A percentile compares a stretch with the other conserved stretches of the same genome.
Conservation (phyloP, 257 asterid genomes). For the Solanum appendiculatum region DNA sequence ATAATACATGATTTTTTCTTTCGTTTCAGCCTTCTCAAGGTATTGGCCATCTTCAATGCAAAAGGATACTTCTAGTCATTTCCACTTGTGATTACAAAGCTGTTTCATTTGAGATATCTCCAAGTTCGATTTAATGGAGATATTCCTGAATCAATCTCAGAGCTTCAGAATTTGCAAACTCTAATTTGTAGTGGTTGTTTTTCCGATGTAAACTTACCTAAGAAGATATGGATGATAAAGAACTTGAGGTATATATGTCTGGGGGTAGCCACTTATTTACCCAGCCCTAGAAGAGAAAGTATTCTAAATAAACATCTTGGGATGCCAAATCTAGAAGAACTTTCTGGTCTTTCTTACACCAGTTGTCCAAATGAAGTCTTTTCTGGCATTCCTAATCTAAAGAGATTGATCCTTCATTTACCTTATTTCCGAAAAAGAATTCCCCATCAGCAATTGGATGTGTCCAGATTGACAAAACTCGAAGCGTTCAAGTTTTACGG, state of each 20-base stretch:
- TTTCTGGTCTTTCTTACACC: neutral
- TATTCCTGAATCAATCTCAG: neutral
- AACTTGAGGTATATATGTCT: neutral
- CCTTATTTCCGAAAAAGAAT: too few relatives aligned
- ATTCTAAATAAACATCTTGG: neutral
- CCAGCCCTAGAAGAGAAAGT: neutral
- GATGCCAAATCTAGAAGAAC: neutral
- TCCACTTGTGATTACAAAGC: neutral
- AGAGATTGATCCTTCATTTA: neutral
- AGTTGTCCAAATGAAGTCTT: neutral
- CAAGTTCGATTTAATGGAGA: neutral
- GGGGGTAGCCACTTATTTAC: neutral
- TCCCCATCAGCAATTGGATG: too few relatives aligned
- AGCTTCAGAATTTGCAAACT: neutral
- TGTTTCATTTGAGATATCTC: neutral
- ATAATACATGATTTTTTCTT: neutral
- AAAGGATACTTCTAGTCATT: too few relatives aligned
- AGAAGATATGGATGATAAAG: neutral
- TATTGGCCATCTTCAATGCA: too few relatives aligned
- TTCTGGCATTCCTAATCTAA: neutral
- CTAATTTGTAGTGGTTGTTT: neutral
- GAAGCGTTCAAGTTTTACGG: too few relatives aligned
- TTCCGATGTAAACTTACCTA: neutral
- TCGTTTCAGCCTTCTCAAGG: too few relatives aligned
- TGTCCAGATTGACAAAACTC: neutral